Evolutionary conservation across 2,329 filamentous ascomycete species (phyloP), one percentile per base, ranked within the genome.

Genomic region (Triangularia verruculosa): DNA sequence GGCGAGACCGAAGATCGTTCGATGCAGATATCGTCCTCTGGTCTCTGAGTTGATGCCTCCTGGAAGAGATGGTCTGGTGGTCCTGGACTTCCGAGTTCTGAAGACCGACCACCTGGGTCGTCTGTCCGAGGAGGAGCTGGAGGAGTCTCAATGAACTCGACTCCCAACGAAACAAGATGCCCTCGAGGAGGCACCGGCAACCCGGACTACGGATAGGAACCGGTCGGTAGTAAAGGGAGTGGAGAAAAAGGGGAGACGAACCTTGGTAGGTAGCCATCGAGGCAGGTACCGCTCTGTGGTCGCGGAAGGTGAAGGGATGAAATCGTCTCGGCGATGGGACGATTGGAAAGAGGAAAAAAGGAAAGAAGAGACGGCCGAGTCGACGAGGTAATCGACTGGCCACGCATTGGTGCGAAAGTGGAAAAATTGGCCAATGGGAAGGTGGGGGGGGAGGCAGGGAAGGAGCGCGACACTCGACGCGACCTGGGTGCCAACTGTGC

Each of bases 1-100:
- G 62, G 68, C 62, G 61, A 65, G 64, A 66, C 65, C 57, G n/a
- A 57, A 59, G 52, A 58, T 55, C 58, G 8, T 32, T 17, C 25
- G 24, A 13, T 32, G 32, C 27, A 39, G 8, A n/a, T 22, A 43
- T 58, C 56, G 22, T 11, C n/a, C 24, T 58, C 27, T 57, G 20
- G n/a, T n/a, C 13, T 7, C 15, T n/a, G 34, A 15, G 15, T 20
- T 12, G 22, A 47, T 58, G 24, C 30, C 56, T 43, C 27, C 20
- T 39, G 30, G 30, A 28, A 25, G 28, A 34, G 39, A 57, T 6
- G 24, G 22, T 25, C 32, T 39, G 56, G 17, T 43, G 22, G 20
- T 58, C 22, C 22, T 24, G n/a, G 39, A 47, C n/a, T 47, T 47
- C 39, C n/a, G 25, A 25, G 15, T 27, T 22, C 11, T 11, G 22